Conservation (phyloP, 2,329 filamentous ascomycete species). For the Iodosphaeria phyllophila region DNA sequence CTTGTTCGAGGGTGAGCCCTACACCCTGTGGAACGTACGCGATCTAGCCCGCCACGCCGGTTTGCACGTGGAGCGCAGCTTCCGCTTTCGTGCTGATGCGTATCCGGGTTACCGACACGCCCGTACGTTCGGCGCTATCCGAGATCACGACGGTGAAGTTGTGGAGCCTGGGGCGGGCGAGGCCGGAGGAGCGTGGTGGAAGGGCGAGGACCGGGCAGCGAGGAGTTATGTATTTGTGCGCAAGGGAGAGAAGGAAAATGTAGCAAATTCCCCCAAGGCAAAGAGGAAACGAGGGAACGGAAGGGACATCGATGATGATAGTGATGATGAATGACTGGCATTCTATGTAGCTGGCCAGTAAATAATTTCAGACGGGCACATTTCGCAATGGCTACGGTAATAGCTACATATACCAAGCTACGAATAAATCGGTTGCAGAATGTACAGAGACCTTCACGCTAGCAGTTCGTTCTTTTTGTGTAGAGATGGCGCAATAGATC, state of each 20-base stretch:
- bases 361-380: too few relatives aligned
- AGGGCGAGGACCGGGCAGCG: slow-evolving; percentile 30
- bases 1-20: slow-evolving; percentile 84
- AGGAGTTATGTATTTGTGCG: slow-evolving; percentile 44
- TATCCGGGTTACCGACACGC: slow-evolving; percentile 64
- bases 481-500: too few relatives aligned
- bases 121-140: slow-evolving; percentile 49
- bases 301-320: too few relatives aligned
- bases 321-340: too few relatives aligned
- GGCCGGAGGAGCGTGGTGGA: slow-evolving; percentile 29
- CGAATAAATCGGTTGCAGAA: too few relatives aligned
- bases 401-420: too few relatives aligned
- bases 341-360: too few relatives aligned
- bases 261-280: slow-evolving; percentile 6
- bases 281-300: too few relatives aligned
- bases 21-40: slow-evolving; percentile 85
- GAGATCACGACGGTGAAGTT: slow-evolving; percentile 23
- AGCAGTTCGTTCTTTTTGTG: too few relatives aligned
- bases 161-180: slow-evolving; percentile 31
- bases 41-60: slow-evolving; percentile 69
- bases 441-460: too few relatives aligned
- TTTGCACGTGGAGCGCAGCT: slow-evolving; percentile 51
- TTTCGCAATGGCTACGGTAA: too few relatives aligned
- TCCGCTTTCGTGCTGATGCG: slow-evolving; percentile 42
- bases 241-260: slow-evolving; percentile 40